phyloP scores from a whole-genome alignment of 164 flowering plant genomes.

The Protea cynaroides region DNA sequence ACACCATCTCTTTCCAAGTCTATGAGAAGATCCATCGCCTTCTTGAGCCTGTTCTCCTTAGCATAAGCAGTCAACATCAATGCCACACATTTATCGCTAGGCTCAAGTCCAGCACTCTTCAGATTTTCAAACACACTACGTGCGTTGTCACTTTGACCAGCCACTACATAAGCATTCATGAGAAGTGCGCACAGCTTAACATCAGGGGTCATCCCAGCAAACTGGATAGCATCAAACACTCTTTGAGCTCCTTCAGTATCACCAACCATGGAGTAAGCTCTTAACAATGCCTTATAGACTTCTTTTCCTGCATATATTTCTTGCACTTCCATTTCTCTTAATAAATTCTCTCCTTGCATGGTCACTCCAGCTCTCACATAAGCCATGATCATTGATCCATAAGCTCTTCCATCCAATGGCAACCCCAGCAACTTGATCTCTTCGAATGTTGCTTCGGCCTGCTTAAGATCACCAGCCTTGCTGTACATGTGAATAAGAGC shows the following conservation, averaged over 20 bases:
- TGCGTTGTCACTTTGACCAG: conserved; percentile 55
- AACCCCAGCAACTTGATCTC: conserved; percentile 65
- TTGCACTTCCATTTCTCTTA: conserved; percentile 66
- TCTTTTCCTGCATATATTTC: conserved; percentile 66
- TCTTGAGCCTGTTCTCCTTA: conserved; percentile 51
- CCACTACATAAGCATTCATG: conserved; percentile 65
- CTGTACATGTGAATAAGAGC: conserved; percentile 76
- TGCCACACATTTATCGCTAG: conserved; percentile 73
- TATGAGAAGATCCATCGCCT: conserved; percentile 57
- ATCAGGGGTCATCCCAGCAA: conserved; percentile 73
- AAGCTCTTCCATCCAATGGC: conserved; percentile 65
- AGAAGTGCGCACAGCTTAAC: conserved; percentile 64
- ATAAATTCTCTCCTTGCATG: conserved; percentile 48
- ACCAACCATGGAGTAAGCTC: conserved; percentile 71
- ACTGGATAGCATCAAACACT: conserved; percentile 66
- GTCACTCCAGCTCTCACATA: conserved; percentile 70
- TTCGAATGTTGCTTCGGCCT: conserved; percentile 65
- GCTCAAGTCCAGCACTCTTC: conserved; percentile 56
- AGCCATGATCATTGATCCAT: conserved; percentile 92
- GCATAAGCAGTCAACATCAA: conserved; percentile 60
- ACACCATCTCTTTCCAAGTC: conserved; percentile 62
- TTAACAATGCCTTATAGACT: conserved; percentile 83
- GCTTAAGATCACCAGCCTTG: conserved; percentile 60
- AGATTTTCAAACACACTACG: conserved; percentile 62
- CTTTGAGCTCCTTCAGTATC: conserved; percentile 73